Evolutionary conservation across 2,329 filamentous ascomycete species (phyloP).

Genomic region (Helotiales sp.): DNA sequence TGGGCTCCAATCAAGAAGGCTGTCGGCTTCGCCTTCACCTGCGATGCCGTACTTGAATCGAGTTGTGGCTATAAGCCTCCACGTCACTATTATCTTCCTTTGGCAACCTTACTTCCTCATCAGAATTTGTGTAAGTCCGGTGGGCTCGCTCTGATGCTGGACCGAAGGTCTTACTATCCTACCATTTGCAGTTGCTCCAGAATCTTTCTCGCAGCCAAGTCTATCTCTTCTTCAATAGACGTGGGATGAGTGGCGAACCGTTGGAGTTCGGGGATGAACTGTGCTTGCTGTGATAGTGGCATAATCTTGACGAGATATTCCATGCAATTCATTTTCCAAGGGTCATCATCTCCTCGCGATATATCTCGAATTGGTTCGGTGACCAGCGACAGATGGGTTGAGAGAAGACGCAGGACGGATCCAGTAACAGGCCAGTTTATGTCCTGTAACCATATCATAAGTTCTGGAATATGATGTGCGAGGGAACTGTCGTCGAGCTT

Average conservation of each 20-base stretch:
- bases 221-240: constrained; percentile 48
- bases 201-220: constrained; percentile 42
- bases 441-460: constrained; percentile 12
- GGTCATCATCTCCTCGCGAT: constrained; percentile 4
- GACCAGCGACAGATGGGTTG: not conserved
- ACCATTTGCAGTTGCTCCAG: not conserved
- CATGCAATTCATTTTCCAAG: constrained; percentile 8
- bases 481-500: not conserved
- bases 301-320: not conserved
- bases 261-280: constrained; percentile 44
- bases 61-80: no score
- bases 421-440: constrained; percentile 8
- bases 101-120: no score
- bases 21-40: no score
- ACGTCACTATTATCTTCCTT: no score
- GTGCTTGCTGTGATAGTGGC: constrained; percentile 39
- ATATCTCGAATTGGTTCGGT: not conserved
- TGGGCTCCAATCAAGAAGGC: no score
- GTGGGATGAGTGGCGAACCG: constrained; percentile 63
- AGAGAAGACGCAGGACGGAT: not conserved
- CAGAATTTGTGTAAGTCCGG: no score
- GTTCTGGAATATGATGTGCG: not conserved
- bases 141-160: not conserved
- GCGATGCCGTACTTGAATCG: no score
- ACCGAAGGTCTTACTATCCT: not conserved